phyloP scores from a whole-genome alignment of 2,329 filamentous ascomycete species.

The Nannizzia gypsea region DNA sequence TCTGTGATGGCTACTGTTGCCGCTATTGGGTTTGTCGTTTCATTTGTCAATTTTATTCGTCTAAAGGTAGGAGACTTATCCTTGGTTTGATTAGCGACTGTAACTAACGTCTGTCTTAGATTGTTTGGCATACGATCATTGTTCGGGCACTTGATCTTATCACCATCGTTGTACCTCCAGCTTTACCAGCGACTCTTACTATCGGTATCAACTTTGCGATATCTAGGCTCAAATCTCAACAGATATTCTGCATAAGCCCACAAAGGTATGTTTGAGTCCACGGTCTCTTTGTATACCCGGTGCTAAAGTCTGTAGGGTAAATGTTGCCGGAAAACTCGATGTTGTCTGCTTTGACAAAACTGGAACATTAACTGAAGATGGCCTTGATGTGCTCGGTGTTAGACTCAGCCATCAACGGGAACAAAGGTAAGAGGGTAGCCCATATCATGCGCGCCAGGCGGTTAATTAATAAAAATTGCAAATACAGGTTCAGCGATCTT shows the following conservation, averaged over 20 bases:
- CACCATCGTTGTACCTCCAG: slow-evolving; percentile 93
- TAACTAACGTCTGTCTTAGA: slow-evolving; percentile 21
- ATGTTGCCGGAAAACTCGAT: slow-evolving; percentile 84
- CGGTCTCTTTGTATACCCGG: background rate
- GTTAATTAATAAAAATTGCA: background rate
- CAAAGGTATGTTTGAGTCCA: slow-evolving; percentile 42
- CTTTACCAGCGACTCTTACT: slow-evolving; percentile 83
- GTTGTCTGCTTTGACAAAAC: slow-evolving; percentile 84
- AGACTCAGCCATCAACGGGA: slow-evolving; percentile 57
- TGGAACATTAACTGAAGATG: slow-evolving; percentile 69
- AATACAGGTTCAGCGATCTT: slow-evolving; percentile 58
- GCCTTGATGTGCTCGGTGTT: slow-evolving; percentile 82
- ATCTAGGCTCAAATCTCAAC: slow-evolving; percentile 68
- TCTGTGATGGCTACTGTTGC: slow-evolving; percentile 89
- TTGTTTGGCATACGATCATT: slow-evolving; percentile 83
- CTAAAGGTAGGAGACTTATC: slow-evolving; percentile 41
- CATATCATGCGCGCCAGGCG: background rate
- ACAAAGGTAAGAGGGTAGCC: slow-evolving; percentile 28
- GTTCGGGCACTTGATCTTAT: slow-evolving; percentile 88
- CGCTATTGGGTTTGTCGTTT: slow-evolving; percentile 73
- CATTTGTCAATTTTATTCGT: slow-evolving; percentile 84
- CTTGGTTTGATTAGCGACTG: background rate
- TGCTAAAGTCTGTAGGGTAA: slow-evolving; percentile 48
- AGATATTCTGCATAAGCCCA: slow-evolving; percentile 96
- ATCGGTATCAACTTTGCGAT: slow-evolving; percentile 96